Conservation (phyloP, 352 stramenopile species). For the Globisporangium apiculatum region DNA sequence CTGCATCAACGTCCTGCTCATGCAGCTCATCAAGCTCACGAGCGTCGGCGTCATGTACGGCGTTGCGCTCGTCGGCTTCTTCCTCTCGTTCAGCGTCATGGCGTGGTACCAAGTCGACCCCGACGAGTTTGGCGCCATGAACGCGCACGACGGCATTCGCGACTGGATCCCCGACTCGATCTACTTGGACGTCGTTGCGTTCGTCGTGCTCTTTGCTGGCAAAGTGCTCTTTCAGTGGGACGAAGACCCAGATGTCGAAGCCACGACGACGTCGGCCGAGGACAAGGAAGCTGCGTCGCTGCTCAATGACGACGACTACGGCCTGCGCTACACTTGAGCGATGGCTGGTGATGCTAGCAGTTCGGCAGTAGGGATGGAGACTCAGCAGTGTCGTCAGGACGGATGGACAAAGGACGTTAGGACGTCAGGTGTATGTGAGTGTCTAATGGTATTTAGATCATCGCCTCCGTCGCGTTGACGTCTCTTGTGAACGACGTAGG, state of each 20-base stretch:
- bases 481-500: no score
- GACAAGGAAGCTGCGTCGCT: slow-evolving; percentile 80
- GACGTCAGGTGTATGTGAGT: not conserved
- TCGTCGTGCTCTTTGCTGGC: slow-evolving; percentile 53
- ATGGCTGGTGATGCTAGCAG: no score
- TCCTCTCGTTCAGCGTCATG: slow-evolving; percentile 64
- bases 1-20: slow-evolving; percentile 64
- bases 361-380: not conserved
- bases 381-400: not conserved
- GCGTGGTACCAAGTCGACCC: slow-evolving; percentile 75
- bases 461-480: not conserved
- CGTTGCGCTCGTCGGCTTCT: slow-evolving; percentile 63
- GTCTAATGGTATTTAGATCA: slow-evolving; percentile 10
- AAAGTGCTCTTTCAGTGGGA: slow-evolving; percentile 82
- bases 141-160: slow-evolving; percentile 42
- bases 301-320: slow-evolving; percentile 65
- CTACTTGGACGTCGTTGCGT: slow-evolving; percentile 66
- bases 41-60: slow-evolving; percentile 74
- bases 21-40: slow-evolving; percentile 71
- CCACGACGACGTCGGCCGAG: slow-evolving; percentile 73
- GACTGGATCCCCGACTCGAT: slow-evolving; percentile 71
- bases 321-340: slow-evolving; percentile 61
- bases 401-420: not conserved
- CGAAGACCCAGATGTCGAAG: slow-evolving; percentile 63
- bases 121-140: slow-evolving; percentile 52